Evolutionary conservation across 2,329 filamentous ascomycete genomes (phyloP), one percentile per base, ranked within the genome.

Genomic region (Pseudopithomyces maydicus): DNA sequence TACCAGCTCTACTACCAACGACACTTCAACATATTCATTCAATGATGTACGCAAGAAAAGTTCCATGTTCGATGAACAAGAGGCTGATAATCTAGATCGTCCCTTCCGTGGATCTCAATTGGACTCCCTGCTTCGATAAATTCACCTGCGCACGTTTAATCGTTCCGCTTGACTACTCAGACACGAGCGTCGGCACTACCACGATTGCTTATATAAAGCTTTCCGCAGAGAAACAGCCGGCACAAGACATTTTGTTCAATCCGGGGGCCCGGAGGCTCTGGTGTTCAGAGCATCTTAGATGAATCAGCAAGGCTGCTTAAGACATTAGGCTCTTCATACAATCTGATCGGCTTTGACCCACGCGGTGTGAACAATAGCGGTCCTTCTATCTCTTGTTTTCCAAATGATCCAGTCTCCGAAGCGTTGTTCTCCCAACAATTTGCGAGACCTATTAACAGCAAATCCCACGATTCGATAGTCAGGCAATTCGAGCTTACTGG

Each of bases 261-360:
- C 68, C 76, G 14, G 74, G 79, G 80, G 1, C 80, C 79, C 6
- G 79, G 79, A n/a, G 77, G 74, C 11, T 77, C 78, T 7, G 80
- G 79, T 11, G 69, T 79, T 2, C 54, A 66, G 12, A 35, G 20
- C 15, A 17, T 58, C 14, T 17, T 58, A 15, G 20, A 45, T 4
- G 20, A 14, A 8, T 35, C 5, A 4, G 61, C 5, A 15, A 35
- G 17, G 8, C 26, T 46, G 6, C 26, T 48, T 8, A 17, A 17
- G 14, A 8, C 19, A 42, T 26, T 58, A 55, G 62, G 57, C 29
- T 61, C 70, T 35, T 66, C 71, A 52, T 78, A 74, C 54, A 77
- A 80, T 54, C 61, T 78, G 51, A 64, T 79, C 33, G 62, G 69
- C 17, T 77, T 78, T 39, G 78, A 79, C 59, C 76, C 77, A 12